A percentile compares a stretch with the other conserved stretches of the same genome.
Evolutionary conservation across 2,329 filamentous ascomycete species (phyloP).

Genomic region (Cladorrhinum sp.): DNA sequence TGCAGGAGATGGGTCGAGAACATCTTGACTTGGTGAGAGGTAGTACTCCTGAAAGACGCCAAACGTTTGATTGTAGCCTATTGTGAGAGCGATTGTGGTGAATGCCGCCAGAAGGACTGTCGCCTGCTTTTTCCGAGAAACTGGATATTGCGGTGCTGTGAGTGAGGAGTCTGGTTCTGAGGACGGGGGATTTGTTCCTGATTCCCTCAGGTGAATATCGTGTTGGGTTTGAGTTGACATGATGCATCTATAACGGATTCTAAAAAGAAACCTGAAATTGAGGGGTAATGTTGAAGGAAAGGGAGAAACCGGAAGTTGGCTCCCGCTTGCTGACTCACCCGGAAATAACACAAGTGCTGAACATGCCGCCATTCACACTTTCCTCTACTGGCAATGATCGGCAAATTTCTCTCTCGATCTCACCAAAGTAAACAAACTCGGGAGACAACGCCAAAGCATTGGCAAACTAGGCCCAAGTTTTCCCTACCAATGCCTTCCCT

Average conservation of each 20-base stretch:
- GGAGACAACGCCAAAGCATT: no score
- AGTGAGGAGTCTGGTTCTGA: background rate
- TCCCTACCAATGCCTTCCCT: no score
- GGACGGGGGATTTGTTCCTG: background rate
- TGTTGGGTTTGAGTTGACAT: background rate
- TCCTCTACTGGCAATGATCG: background rate
- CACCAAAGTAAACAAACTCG: no score
- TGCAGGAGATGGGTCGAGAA: conserved; percentile 36
- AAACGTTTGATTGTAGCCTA: conserved; percentile 49
- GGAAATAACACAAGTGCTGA: no score
- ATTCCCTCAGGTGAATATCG: background rate
- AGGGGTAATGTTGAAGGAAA: no score
- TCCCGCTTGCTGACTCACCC: no score
- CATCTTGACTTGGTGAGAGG: conserved; percentile 38
- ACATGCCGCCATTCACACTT: background rate
- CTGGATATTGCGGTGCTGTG: conserved; percentile 26
- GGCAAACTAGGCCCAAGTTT: no score
- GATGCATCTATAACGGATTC: no score
- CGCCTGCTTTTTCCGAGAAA: conserved; percentile 41
- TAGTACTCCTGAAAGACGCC: conserved; percentile 51
- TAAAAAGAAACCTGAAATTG: no score
- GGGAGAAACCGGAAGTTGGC: no score
- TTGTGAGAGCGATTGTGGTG: conserved; percentile 44
- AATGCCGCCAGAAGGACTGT: conserved; percentile 44
- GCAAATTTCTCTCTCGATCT: no score